Evolutionary conservation across 2,329 filamentous ascomycete species (phyloP).

Genomic region (Xylaria sp.): DNA sequence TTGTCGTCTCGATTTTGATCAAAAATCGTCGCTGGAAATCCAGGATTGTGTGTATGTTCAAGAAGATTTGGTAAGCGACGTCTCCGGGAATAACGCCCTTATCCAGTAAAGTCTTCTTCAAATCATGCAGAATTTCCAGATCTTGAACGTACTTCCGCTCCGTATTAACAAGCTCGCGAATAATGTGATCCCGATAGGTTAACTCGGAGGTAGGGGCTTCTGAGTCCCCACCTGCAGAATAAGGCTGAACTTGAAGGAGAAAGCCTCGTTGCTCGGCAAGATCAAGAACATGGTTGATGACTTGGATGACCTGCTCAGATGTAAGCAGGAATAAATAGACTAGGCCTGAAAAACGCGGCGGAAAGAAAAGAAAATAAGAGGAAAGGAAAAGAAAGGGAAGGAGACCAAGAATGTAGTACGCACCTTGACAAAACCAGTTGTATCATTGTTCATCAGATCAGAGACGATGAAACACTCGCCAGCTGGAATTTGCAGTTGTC

Average conservation of each 20-base stretch:
- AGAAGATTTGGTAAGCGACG: conserved; percentile 86
- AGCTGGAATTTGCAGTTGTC: conserved; percentile 71
- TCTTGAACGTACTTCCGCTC: conserved; percentile 98
- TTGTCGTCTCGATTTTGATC: conserved; percentile 92
- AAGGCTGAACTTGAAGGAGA: conserved; percentile 57
- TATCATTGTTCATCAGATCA: conserved; percentile 89
- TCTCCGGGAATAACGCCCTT: conserved; percentile 85
- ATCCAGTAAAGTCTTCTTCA: conserved; percentile 86
- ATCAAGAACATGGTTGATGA: conserved; percentile 89
- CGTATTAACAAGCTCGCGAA: conserved; percentile 87
- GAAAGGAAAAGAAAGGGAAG: neutral
- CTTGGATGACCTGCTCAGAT: conserved; percentile 66
- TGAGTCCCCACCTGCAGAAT: conserved; percentile 48
- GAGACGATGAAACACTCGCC: conserved; percentile 87
- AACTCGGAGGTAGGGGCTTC: conserved; percentile 60
- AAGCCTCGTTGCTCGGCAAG: conserved; percentile 73
- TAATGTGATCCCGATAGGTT: conserved; percentile 76
- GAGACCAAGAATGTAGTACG: conserved; percentile 6
- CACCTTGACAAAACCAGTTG: conserved; percentile 94
- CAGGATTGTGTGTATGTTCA: conserved; percentile 90
- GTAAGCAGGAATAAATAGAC: conserved; percentile 10
- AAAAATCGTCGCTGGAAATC: conserved; percentile 94
- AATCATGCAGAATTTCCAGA: conserved; percentile 83
- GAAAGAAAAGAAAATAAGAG: neutral
- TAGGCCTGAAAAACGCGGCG: neutral